phyloP scores from a whole-genome alignment of 2,329 filamentous ascomycete species.

The Calonectria henricotiae region DNA sequence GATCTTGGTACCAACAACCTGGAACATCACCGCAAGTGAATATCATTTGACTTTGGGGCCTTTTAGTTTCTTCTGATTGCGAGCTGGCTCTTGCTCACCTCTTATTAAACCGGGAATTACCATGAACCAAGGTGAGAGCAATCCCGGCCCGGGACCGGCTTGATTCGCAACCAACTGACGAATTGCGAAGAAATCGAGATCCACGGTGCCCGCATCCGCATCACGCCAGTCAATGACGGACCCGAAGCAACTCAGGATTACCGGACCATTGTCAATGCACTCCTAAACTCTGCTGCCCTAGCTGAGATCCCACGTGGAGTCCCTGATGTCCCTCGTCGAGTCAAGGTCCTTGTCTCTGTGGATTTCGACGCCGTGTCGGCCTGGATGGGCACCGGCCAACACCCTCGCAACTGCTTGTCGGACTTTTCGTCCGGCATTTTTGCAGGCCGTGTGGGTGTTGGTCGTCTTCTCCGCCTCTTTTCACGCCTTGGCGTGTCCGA shows the following conservation, averaged over 20 bases:
- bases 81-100: neutral
- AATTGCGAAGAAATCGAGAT: slow-evolving; percentile 26
- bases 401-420: slow-evolving; percentile 49
- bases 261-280: slow-evolving; percentile 13
- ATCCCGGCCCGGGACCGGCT: slow-evolving; percentile 16
- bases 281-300: slow-evolving; percentile 18
- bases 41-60: neutral
- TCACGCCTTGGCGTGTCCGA: slow-evolving; percentile 61
- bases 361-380: slow-evolving; percentile 72
- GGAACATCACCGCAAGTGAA: slow-evolving; percentile 5
- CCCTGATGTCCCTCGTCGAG: slow-evolving; percentile 44
- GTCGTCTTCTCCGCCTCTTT: slow-evolving; percentile 62
- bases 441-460: slow-evolving; percentile 61
- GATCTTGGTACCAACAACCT: slow-evolving; percentile 21
- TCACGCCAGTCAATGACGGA: slow-evolving; percentile 20
- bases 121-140: slow-evolving; percentile 16
- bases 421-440: slow-evolving; percentile 40
- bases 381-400: slow-evolving; percentile 70
- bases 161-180: slow-evolving; percentile 22
- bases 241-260: slow-evolving; percentile 16
- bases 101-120: slow-evolving; percentile 4
- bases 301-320: slow-evolving; percentile 25
- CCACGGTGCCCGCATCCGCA: slow-evolving; percentile 20
- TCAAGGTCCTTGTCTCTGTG: slow-evolving; percentile 48
- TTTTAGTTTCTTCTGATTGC: neutral